Base-by-base conservation (phyloP, 23 red algal genomes). In the Cyanidiococcus yangmingshanensis region DNA sequence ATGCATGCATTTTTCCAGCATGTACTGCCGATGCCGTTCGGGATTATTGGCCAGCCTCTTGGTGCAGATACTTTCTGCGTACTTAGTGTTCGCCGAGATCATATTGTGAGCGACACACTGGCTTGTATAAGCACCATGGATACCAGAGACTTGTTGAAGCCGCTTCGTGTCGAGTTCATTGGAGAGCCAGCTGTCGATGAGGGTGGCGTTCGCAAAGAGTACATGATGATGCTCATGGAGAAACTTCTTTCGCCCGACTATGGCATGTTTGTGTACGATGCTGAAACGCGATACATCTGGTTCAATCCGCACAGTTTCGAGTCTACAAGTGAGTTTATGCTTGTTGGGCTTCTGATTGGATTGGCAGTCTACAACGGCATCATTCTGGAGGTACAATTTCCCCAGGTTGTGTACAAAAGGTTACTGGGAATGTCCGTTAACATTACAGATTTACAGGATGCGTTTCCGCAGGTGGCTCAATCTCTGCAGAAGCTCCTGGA, bases 131-230 rank as follows among this genome's bases (percentile, higher is more conserved):
- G 32, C 75, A 79, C 50, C 57, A 89, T 40, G 38, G 76, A 50
- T 74, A 77, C 33, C 83, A 86, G 87, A 27, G 87, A 96, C 21
- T 79, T 96, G 36, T 68, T 81, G 51, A 90, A 90, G 68, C 92
- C 92, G 25, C 31, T 96, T 37, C 74, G 82, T 41, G 92, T 96
- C 0, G 71, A 79, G 18, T 96, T 96, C 59, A 57, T 87, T 38
- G 92, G 77, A n/a, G 92, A 96, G 68, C 81, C 86, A 39, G 92
- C 87, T 36, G 87, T 88, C 39, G 92, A 96, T 68, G 92, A 90
- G 74, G 92, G 92, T 37, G 92, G 92, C 30, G 17, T 96, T 29
- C 74, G 78, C 30, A 96, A 96, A 58, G 92, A 96, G 50, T 96
- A 90, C 76, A 89, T 90, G 25, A 86, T 89, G 74, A 75, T 96